Evolutionary conservation across 441 rosid genomes (phyloP), one percentile per base, ranked within the genome.

Genomic region (Bocquillonia castaneifolia): DNA sequence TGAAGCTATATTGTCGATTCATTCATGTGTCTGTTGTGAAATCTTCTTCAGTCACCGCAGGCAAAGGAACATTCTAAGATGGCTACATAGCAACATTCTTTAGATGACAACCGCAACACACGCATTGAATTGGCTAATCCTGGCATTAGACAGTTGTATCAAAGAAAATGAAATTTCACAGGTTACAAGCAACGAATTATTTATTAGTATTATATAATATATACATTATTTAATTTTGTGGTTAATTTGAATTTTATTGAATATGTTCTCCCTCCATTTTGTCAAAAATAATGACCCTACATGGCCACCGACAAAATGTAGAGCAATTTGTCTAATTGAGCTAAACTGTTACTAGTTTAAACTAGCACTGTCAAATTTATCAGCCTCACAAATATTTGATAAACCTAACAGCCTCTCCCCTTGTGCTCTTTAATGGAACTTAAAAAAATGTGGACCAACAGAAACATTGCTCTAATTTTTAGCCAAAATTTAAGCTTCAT

Each of bases 1-100:
- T 36, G 10, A 36, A 36, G 6, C n/a, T n/a, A n/a, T n/a, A n/a
- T 36, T 36, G 40, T 10, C 40, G 40, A 0, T 4, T 20, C 50
- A 39, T 25, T 8, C 17, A 14, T 13, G 12, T 4, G n/a, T 53
- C 14, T 52, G 60, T 66, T 53, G 69, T 52, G 59, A 66, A 66
- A 39, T 66, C 60, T 3, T 53, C 23, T 52, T 50, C 57, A 22
- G 47, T 37, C 31, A 23, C 29, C 2, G 17, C 10, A 22, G 31
- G 51, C 23, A 2, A 22, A 12, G 31, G 54, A 45, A 28, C 12
- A 28, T 45, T 34, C 20, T 32, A 3, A 22, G 47, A 66, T 39
- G 60, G 39, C 15, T 18, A 52, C 50, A 18, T 26, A 1, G 34
- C 40, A 65, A 65, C 69, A 37, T 51, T 26, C 26, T 51, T 14